Base-by-base conservation (phyloP, 228 moss, liverwort and hornwort species). In the Sphagnum magellanicum region DNA sequence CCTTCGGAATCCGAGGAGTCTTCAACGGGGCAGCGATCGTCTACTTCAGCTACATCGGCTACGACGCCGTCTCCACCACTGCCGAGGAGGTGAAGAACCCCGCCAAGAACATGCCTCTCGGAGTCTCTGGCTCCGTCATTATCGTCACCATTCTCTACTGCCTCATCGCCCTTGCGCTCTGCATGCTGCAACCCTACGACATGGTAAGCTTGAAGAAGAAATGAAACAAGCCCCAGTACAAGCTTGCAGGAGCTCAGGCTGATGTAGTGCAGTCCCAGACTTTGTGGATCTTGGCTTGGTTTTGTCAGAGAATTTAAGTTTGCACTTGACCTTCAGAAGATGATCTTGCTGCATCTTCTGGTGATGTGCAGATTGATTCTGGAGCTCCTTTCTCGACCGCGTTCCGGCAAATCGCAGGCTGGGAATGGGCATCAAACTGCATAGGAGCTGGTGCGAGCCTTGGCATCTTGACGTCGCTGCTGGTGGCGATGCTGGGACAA, bases 21-120 rank as follows among this genome's bases (percentile, higher is more conserved):
- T 85, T 93, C 47, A 91, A 86, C 52, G 96, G 89, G 70, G 93
- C 96, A 68, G 92, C 90, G 15, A 81, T 97, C 10, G 96, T 97
- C 5, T 97, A 89, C 53, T 97, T 97, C 78, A 97, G 96, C 79
- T 97, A 93, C 72, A 97, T 97, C 67, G 96, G 96, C 12, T 97
- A 92, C 17, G 96, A 97, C 69, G 89, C 96, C 52, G 96, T 93
- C 49, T 90, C 91, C 0, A 97, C 96, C 3, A 91, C 91, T 66
- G 96, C 93, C 1, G 96, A 97, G 73, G 96, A 97, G 77, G 93
- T 91, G 50, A 88, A 89, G 59, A 83, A 85, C 70, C 96, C 96
- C 6, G 76, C 83, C 48, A 88, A 72, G 65, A 87, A 83, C 52
- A 90, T 97, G 91, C 96, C 89, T 4, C 66, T 91, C 32, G 93